phyloP scores from a whole-genome alignment of 768 basidiomycete genomes.

The Tulasnella sp. region DNA sequence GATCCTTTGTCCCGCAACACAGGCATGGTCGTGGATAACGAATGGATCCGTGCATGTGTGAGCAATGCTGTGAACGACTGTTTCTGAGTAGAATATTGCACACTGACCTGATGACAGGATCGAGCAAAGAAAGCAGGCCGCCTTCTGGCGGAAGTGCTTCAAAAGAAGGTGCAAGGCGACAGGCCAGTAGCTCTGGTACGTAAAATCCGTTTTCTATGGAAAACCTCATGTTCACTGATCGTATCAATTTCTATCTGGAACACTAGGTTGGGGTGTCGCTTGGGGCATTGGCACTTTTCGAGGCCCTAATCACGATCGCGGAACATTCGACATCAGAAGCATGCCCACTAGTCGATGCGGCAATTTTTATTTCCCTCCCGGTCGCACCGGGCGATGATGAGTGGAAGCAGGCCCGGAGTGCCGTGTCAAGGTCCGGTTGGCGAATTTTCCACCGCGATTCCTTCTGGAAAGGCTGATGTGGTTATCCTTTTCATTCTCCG shows the following conservation, averaged over 20 bases:
- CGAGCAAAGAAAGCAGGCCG: slow-evolving; percentile 43
- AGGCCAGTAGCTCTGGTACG: slow-evolving; percentile 42
- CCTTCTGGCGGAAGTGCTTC: slow-evolving; percentile 44
- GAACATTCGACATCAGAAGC: slow-evolving; percentile 34
- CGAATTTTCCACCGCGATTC: not conserved
- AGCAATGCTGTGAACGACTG: not conserved
- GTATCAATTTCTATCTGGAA: not conserved
- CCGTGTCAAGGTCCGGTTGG: slow-evolving; percentile 29
- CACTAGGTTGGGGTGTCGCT: slow-evolving; percentile 42
- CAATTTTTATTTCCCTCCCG: slow-evolving; percentile 42
- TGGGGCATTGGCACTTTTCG: slow-evolving; percentile 40
- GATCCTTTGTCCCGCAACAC: not conserved
- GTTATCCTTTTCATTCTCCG: slow-evolving; percentile 12
- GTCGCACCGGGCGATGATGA: slow-evolving; percentile 37
- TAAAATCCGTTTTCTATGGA: not conserved
- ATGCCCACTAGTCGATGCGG: slow-evolving; percentile 40
- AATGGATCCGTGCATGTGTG: slow-evolving; percentile 33
- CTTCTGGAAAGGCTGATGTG: not conserved
- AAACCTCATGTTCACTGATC: not conserved
- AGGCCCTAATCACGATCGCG: slow-evolving; percentile 35
- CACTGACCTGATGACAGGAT: slow-evolving; percentile 36
- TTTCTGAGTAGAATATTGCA: not conserved
- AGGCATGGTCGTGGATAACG: slow-evolving; percentile 32
- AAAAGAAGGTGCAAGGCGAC: slow-evolving; percentile 43
- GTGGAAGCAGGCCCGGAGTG: slow-evolving; percentile 38